These are phyloP conservation scores for Fusarium sp. DNA, from an alignment of 2,329 filamentous ascomycete species.

Conservation along the genomic window DNA sequence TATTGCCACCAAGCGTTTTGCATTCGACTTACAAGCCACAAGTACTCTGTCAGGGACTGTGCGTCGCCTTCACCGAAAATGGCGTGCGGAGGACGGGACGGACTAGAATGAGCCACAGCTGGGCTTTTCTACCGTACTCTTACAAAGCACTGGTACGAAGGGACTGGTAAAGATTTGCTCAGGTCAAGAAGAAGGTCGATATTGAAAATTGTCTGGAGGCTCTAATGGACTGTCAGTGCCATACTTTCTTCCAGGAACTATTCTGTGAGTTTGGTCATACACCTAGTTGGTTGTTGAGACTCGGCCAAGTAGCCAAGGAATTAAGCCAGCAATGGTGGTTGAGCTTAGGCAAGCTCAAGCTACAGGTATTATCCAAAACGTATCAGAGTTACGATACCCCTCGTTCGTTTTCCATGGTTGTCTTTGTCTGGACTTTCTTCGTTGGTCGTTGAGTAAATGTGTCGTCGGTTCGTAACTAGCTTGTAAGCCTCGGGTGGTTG, in stretches of 20 bases:
- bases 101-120: constrained; percentile 38
- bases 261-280: constrained; percentile 10
- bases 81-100: constrained; percentile 37
- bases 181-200: constrained; percentile 22
- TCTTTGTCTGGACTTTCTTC: constrained; percentile 16
- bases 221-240: constrained; percentile 31
- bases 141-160: constrained; percentile 10
- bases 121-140: constrained; percentile 2
- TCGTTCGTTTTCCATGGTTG: constrained; percentile 11
- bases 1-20: constrained; percentile 31
- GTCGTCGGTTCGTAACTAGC: not conserved
- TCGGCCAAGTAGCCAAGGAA: constrained; percentile 11
- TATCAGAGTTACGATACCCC: constrained; percentile 17
- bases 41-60: constrained; percentile 31
- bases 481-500: not conserved
- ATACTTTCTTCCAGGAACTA: constrained; percentile 36
- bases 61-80: constrained; percentile 46
- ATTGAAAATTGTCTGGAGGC: constrained; percentile 20
- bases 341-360: constrained; percentile 26
- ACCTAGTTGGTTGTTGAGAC: constrained; percentile 11
- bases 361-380: constrained; percentile 21
- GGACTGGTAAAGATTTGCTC: constrained; percentile 1
- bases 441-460: constrained; percentile 3
- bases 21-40: constrained; percentile 38
- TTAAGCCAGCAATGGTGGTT: not conserved